Evolutionary conservation across 768 basidiomycete genomes (phyloP), one percentile per base, ranked within the genome.

Genomic region (Clitopilus hobsonii): DNA sequence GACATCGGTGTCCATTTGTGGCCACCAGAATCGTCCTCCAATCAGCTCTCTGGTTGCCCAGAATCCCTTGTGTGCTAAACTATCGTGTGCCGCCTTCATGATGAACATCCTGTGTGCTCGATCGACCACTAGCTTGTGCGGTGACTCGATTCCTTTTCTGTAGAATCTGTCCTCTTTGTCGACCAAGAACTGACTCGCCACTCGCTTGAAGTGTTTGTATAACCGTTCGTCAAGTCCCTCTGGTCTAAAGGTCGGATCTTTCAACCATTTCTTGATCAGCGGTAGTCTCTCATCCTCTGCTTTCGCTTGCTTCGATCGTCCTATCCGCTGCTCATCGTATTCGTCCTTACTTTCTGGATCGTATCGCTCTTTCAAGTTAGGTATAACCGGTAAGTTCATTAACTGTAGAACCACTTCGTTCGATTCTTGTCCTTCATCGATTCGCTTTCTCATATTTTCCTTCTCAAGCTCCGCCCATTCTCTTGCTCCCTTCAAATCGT

Each of bases 11-110:
- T 62, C 53, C 4, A 72, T 54, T 0, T 62, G 47, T 0, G 70
- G 68, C 64, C 73, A 67, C 68, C 64, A 71, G 36, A 69, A 68
- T 0, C 59, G 38, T 8, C 64, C 52, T 0, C 29, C 14, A 2
- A 69, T 5, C 0, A 16, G 23, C 0, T 30, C 27, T 27, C 23
- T 20, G 7, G 56, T 59, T 10, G 66, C 52, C 16, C 57, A 61
- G 6, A 60, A 26, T 1, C 67, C 62, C 24, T 58, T 56, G 38
- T 71, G 69, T 0, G 67, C 63, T 0, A 60, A 16, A 5, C 50
- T 16, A 14, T 65, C 59, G 27, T 57, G 56, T 13, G 52, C 49
- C 13, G 20, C 3, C 0, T 22, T 7, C 6, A 55, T 36, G 27
- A 55, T 55, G 45, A 18, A 18, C 45, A 47, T 47, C n/a, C 24